phyloP scores from a whole-genome alignment of 1,284 basidiomycete genomes.

The Vanrija sp. region DNA sequence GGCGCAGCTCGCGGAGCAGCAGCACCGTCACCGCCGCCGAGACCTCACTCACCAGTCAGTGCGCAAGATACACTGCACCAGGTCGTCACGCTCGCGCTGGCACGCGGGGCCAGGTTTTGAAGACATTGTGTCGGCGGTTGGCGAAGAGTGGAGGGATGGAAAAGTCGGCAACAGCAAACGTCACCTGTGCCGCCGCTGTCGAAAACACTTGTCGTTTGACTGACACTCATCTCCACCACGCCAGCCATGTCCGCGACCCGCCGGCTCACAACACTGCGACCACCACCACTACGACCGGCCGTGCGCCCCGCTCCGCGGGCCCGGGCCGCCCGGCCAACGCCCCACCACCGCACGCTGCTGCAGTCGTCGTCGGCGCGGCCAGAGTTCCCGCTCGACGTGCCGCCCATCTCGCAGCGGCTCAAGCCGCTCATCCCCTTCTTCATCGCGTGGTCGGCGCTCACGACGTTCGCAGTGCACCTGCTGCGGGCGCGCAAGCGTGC shows the following conservation, averaged over 20 bases:
- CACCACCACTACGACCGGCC: not conserved
- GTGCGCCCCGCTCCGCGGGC: not conserved
- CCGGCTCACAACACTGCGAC: not conserved
- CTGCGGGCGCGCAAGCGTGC: conserved; percentile 29
- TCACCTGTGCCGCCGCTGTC: not conserved
- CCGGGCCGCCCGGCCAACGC: not conserved
- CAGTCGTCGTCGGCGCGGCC: not conserved
- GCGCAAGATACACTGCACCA: conserved; percentile 42
- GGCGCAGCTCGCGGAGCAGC: not conserved
- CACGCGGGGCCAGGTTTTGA: conserved; percentile 24
- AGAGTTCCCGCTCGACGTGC: conserved; percentile 12
- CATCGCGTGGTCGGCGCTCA: conserved; percentile 46
- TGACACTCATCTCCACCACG: not conserved
- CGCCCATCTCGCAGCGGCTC: conserved; percentile 40
- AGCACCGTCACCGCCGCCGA: not conserved
- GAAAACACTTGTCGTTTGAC: too few relatives aligned
- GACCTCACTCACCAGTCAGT: conserved; percentile 42
- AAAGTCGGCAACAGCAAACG: not conserved
- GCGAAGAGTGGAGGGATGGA: not conserved
- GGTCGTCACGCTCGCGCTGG: conserved; percentile 38
- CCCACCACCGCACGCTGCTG: not conserved
- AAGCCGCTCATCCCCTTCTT: conserved; percentile 44
- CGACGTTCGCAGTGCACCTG: conserved; percentile 42
- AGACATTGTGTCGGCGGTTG: not conserved
- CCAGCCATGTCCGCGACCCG: not conserved